A percentile compares a stretch with the other conserved stretches of the same genome.
phyloP scores from a whole-genome alignment of 1,284 basidiomycete genomes.

The Wallemia hederae region DNA sequence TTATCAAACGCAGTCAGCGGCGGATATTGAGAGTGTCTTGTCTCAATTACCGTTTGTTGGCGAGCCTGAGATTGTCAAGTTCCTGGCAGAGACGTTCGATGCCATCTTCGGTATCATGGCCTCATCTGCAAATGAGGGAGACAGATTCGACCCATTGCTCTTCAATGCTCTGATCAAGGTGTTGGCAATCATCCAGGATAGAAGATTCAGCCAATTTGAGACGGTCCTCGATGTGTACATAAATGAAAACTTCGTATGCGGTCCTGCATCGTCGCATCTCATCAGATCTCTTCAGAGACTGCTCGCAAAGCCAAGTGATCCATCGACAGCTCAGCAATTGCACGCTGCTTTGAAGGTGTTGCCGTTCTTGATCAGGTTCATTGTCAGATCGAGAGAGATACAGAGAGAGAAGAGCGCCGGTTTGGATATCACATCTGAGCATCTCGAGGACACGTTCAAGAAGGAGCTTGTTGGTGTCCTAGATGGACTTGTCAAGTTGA shows the following conservation, averaged over 20 bases:
- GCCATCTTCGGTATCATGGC: constrained; percentile 69
- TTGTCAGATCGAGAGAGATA: constrained; percentile 56
- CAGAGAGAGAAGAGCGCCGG: constrained; percentile 51
- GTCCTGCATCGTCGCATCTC: constrained; percentile 46
- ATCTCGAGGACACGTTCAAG: constrained; percentile 60
- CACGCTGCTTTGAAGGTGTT: constrained; percentile 81
- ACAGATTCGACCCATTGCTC: constrained; percentile 56
- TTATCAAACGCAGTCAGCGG: constrained; percentile 7
- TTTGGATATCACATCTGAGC: constrained; percentile 52
- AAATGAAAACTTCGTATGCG: constrained; percentile 54
- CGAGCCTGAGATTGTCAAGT: constrained; percentile 81
- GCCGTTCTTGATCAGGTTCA: constrained; percentile 86
- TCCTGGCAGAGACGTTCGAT: constrained; percentile 71
- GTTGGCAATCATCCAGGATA: constrained; percentile 65
- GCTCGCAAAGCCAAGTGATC: constrained; percentile 37
- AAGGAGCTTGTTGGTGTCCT: constrained; percentile 47
- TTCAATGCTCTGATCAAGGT: constrained; percentile 77
- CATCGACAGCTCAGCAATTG: constrained; percentile 43
- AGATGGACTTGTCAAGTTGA: constrained; percentile 55
- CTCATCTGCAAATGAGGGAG: constrained; percentile 37
- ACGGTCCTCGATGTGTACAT: constrained; percentile 82
- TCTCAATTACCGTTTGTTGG: constrained; percentile 72
- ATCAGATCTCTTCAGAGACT: constrained; percentile 62
- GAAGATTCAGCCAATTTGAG: constrained; percentile 84
- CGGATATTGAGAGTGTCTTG: constrained; percentile 39